Evolutionary conservation across 441 rosid species (phyloP).

Genomic region (Croton setiger): DNA sequence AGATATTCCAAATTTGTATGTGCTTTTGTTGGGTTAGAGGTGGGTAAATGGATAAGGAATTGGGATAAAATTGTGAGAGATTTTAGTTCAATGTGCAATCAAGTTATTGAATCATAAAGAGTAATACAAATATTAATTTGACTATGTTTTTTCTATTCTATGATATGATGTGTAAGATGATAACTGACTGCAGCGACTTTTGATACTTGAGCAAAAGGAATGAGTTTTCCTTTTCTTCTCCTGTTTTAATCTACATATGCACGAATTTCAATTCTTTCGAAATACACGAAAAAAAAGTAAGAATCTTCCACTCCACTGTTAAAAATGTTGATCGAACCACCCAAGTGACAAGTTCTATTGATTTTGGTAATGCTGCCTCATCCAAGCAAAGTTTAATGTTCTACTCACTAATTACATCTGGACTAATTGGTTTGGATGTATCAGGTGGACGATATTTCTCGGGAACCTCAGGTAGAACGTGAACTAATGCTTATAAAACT

Average conservation of each 20-base stretch:
- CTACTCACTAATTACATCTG: neutral
- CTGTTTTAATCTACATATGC: neutral
- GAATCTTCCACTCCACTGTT: no score
- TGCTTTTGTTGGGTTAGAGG: neutral
- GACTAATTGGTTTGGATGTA: conserved; percentile 9
- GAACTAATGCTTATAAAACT: conserved; percentile 83
- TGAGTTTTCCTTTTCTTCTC: neutral
- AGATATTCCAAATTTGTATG: neutral
- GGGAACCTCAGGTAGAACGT: conserved; percentile 83
- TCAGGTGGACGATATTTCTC: conserved; percentile 86
- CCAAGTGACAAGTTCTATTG: no score
- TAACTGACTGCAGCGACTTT: neutral
- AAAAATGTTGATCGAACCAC: no score
- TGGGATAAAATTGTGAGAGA: no score
- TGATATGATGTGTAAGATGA: neutral
- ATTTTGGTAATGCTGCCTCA: no score
- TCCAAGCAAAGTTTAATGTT: no score
- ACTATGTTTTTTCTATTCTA: neutral
- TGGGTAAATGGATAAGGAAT: neutral
- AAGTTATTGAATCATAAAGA: neutral
- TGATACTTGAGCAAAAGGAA: neutral
- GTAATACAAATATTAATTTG: neutral
- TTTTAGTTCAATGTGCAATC: neutral
- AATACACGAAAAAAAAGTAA: no score
- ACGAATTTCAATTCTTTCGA: conserved; percentile 1